Base-by-base conservation (phyloP, 305 asterid species). In the Fraxinus ornus region DNA sequence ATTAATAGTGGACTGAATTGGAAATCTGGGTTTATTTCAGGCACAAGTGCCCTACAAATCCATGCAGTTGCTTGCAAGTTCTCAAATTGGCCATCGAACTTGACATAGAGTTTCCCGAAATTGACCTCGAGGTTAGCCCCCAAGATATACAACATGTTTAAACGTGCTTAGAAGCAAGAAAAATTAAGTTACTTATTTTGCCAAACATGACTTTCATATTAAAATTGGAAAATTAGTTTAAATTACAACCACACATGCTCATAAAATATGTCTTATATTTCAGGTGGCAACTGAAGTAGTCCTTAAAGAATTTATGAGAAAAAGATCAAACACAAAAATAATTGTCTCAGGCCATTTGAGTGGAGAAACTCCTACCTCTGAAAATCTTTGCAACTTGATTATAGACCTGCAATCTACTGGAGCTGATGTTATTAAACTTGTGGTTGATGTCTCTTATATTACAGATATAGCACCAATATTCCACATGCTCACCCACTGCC, bases 391-490 rank as follows among this genome's bases (percentile, higher is more conserved):
- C 4, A 83, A 92, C 75, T 76, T 89, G 64, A 85, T 89, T 2
- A 84, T 83, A 41, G 64, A 85, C 8, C 82, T 91, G 84, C 97
- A 92, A 83, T 87, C 89, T 0, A 84, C 87, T 3, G 91, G 89
- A 21, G 94, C 91, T 7, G 97, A 91, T 72, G 79, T 87, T 47
- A 76, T 91, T 28, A 91, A 92, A 80, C 91, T 92, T 60, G 89
- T 88, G 39, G 85, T 92, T 49, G 85, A 89, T 80, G 94, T 92
- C n/a, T 81, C 88, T 83, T 89, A 82, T 72, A 92, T 90, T 72
- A 90, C 93, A 2, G 90, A 92, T 6, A 92, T 91, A 0, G 97
- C 93, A 37, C 93, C 94, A 22, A 84, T 92, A 78, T 91, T 92
- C 77, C 93, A 88, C 84, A 44, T 90, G 86, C 89, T 91, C 66